Evolutionary conservation across 2,329 filamentous ascomycete species (phyloP).

Genomic region (Paraphaeosphaeria sporulosa): DNA sequence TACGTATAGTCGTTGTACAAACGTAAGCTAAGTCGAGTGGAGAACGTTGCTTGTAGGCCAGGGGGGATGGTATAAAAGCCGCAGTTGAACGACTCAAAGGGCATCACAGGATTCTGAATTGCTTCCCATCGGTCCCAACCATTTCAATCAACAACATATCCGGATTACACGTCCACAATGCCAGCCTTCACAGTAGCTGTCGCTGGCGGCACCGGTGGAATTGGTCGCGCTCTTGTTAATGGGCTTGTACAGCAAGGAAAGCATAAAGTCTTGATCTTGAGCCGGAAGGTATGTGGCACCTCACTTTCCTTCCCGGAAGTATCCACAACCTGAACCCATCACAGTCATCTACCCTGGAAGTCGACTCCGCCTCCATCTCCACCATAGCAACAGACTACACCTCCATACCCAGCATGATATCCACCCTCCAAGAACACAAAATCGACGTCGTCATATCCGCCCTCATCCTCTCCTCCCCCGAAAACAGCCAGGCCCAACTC

Average conservation of each 20-base stretch:
- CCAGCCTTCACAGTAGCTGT: slow-evolving; percentile 28
- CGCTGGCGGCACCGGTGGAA: slow-evolving; percentile 31
- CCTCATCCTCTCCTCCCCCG: slow-evolving; percentile 18
- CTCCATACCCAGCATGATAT: slow-evolving; percentile 12
- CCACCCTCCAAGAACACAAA: slow-evolving; percentile 17
- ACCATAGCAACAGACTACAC: slow-evolving; percentile 18
- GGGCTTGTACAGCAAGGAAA: slow-evolving; percentile 21
- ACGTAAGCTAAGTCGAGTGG: too few relatives aligned
- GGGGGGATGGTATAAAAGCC: too few relatives aligned
- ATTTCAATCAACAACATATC: too few relatives aligned
- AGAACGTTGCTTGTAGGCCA: too few relatives aligned
- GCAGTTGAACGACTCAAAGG: too few relatives aligned
- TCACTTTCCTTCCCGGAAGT: too few relatives aligned
- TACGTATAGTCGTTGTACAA: too few relatives aligned
- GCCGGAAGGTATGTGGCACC: slow-evolving; percentile 28
- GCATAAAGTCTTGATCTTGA: slow-evolving; percentile 26
- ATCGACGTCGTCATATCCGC: slow-evolving; percentile 25
- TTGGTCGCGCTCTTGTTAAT: slow-evolving; percentile 29
- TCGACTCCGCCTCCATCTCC: too few relatives aligned
- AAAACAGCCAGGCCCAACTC: slow-evolving; percentile 19
- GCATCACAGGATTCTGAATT: too few relatives aligned
- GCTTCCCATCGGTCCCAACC: too few relatives aligned
- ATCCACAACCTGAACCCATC: too few relatives aligned
- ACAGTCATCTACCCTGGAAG: too few relatives aligned
- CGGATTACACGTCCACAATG: neutral